A percentile compares a stretch with the other conserved stretches of the same genome.
phyloP scores from a whole-genome alignment of 805 yeast species.

The Hanseniaspora jakobsenii region DNA sequence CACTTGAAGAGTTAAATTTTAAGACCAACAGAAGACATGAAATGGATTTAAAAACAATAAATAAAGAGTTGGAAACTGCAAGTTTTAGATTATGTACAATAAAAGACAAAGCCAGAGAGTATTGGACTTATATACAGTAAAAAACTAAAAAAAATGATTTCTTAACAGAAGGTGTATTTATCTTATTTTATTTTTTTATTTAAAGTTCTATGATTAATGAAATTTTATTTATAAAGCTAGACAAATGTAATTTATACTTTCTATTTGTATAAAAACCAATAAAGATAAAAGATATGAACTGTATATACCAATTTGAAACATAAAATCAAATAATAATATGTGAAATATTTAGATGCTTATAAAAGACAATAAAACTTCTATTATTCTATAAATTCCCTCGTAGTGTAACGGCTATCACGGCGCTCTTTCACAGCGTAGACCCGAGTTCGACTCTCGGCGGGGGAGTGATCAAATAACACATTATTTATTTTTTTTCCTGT shows the following conservation, averaged over 20 bases:
- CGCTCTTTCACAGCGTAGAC: conserved; percentile 12
- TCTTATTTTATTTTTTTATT: no score
- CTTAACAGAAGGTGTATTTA: no score
- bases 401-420: conserved; percentile 11
- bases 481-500: background rate
- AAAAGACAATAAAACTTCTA: background rate
- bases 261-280: background rate
- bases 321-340: no score
- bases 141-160: background rate
- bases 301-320: no score
- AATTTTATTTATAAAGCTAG: no score
- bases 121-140: conserved; percentile 5
- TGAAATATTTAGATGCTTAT: background rate
- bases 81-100: background rate
- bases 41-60: background rate
- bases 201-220: background rate
- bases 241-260: no score
- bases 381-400: background rate
- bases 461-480: background rate
- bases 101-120: background rate
- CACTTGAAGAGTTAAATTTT: no score
- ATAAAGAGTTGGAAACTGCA: background rate
- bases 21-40: background rate
- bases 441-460: conserved; percentile 12
- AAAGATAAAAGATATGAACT: background rate